These are phyloP conservation scores for Xylogone sp. DNA, from an alignment of 2,329 filamentous ascomycete genomes.

Conservation along the genomic window DNA sequence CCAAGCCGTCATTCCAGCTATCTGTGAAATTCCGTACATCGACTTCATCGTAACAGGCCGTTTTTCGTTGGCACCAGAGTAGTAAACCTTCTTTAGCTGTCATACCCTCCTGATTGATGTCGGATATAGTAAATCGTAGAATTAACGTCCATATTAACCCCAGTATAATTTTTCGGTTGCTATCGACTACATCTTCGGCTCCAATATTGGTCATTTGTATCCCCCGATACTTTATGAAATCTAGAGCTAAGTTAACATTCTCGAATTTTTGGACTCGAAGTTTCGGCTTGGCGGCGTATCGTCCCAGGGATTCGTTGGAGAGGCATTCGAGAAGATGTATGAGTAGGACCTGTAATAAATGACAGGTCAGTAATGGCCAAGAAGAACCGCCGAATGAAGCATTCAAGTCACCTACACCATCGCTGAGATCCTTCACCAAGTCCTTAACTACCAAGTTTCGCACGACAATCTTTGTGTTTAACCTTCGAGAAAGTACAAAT, in stretches of 20 bases:
- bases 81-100: conserved; percentile 94
- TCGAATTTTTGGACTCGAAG: conserved; percentile 95
- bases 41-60: conserved; percentile 95
- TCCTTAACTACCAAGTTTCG: conserved; percentile 80
- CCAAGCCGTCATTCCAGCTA: conserved; percentile 96
- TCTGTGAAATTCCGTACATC: conserved; percentile 91
- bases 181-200: conserved; percentile 96
- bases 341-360: conserved; percentile 67
- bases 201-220: conserved; percentile 99
- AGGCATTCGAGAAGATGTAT: conserved; percentile 97
- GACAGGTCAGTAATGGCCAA: conserved; percentile 5
- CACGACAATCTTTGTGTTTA: conserved; percentile 88
- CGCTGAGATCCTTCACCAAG: conserved; percentile 83
- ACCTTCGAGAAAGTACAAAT: conserved; percentile 47
- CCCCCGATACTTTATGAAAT: conserved; percentile 85
- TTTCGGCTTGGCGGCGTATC: conserved; percentile 95
- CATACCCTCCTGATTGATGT: conserved; percentile 97
- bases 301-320: conserved; percentile 87
- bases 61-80: conserved; percentile 97
- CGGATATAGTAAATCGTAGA: conserved; percentile 95
- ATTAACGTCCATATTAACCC: conserved; percentile 98
- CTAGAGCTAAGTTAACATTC: conserved; percentile 92
- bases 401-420: conserved; percentile 66
- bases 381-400: neutral
- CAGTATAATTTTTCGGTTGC: conserved; percentile 95